Conservation (phyloP, 2,329 filamentous ascomycete species). For the Chaetomiaceae sp. region DNA sequence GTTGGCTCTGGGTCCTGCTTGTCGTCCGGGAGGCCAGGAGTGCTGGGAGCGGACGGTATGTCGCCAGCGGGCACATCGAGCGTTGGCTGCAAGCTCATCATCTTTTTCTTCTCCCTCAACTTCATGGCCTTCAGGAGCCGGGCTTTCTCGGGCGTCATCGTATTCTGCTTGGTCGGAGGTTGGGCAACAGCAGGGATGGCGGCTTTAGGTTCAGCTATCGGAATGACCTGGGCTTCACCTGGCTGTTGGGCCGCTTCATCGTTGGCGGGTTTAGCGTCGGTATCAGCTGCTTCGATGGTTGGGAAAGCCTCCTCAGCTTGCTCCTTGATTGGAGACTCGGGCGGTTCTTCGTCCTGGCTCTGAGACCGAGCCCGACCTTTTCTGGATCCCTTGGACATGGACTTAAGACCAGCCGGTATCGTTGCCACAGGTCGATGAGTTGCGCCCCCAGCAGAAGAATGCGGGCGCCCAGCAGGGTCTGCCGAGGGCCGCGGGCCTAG, state of each 20-base stretch:
- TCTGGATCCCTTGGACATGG: conserved; percentile 56
- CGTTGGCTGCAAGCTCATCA: conserved; percentile 34
- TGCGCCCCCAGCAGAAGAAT: conserved; percentile 54
- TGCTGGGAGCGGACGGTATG: conserved; percentile 24
- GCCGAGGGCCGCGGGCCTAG: conserved; percentile 78
- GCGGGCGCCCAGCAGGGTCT: conserved; percentile 57
- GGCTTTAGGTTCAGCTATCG: conserved; percentile 41
- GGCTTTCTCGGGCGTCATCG: conserved; percentile 82
- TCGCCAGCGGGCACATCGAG: conserved; percentile 28
- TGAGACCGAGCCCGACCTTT: conserved; percentile 42
- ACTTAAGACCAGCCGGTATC: conserved; percentile 75
- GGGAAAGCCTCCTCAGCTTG: conserved; percentile 37
- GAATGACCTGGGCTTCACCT: conserved; percentile 41
- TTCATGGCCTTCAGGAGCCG: conserved; percentile 93
- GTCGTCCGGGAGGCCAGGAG: conserved; percentile 33
- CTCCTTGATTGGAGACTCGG: conserved; percentile 35
- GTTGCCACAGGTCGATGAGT: conserved; percentile 70
- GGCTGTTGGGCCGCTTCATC: conserved; percentile 30
- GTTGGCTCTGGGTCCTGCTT: conserved; percentile 31
- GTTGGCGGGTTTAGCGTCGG: conserved; percentile 29
- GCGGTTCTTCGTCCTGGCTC: conserved; percentile 30
- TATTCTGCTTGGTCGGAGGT: conserved; percentile 41
- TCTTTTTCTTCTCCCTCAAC: conserved; percentile 74
- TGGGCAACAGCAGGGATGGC: conserved; percentile 34
- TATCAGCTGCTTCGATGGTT: conserved; percentile 34